Percentiles rank a stretch among this genome's conserved stretches.
These are phyloP conservation scores for Waltergamsia citrina DNA, from an alignment of 2,329 filamentous ascomycete species.

Conservation along the genomic window DNA sequence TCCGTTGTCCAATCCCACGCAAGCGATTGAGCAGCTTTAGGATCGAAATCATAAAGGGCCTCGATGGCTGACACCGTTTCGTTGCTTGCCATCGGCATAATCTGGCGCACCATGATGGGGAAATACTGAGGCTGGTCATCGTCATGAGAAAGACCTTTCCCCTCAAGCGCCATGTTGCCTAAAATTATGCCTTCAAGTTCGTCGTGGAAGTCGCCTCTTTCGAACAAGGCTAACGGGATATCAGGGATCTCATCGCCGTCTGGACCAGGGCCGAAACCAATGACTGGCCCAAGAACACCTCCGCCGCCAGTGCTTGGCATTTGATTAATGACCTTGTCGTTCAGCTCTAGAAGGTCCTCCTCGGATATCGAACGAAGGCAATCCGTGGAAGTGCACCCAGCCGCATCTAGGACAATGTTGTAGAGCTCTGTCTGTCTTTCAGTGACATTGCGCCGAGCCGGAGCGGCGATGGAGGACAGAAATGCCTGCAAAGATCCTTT, in stretches of 20 bases:
- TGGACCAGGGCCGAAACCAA: conserved; percentile 10
- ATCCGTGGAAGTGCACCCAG: conserved; percentile 5
- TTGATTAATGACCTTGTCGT: conserved; percentile 9
- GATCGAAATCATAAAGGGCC: conserved; percentile 6
- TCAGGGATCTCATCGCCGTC: conserved; percentile 10
- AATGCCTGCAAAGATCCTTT: no score
- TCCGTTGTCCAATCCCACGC: conserved; percentile 14
- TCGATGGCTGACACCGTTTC: conserved; percentile 6
- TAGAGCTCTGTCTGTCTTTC: conserved; percentile 6
- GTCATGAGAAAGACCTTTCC: conserved; percentile 7
- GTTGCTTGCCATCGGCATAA: conserved; percentile 7
- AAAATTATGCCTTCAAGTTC: conserved; percentile 7
- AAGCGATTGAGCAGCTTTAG: conserved; percentile 5
- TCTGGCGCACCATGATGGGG: conserved; percentile 6
- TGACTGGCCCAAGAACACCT: conserved; percentile 9
- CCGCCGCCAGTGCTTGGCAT: conserved; percentile 8
- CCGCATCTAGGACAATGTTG: conserved; percentile 5
- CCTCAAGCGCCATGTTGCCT: conserved; percentile 8
- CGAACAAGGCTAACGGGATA: conserved; percentile 6
- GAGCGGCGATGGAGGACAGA: conserved; percentile 6
- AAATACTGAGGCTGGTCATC: conserved; percentile 7
- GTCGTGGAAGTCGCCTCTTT: conserved; percentile 3
- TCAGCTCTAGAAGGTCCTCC: conserved; percentile 5
- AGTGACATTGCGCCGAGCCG: conserved; percentile 6
- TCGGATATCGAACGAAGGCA: conserved; percentile 7